Conservation (phyloP, 441 rosid genomes). For the Populus hybrid region DNA sequence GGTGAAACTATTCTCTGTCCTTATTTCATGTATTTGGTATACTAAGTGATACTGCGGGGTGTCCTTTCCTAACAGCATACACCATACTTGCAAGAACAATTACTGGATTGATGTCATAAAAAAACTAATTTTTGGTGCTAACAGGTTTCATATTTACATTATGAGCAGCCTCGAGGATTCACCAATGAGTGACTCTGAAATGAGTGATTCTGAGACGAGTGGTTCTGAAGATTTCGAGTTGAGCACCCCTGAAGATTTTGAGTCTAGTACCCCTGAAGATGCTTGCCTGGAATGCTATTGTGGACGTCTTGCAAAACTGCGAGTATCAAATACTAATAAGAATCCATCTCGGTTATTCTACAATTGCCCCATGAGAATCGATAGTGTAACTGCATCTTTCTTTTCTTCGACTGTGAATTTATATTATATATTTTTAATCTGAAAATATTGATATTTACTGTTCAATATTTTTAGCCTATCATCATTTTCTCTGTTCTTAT, state of each 20-base stretch:
- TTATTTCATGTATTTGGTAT: background rate
- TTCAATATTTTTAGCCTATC: background rate
- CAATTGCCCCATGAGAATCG: slow-evolving; percentile 10
- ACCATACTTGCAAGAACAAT: background rate
- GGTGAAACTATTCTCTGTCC: background rate
- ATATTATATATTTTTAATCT: no score
- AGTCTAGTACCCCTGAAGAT: background rate
- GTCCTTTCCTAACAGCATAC: background rate
- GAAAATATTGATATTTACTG: background rate
- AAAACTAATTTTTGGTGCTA: background rate
- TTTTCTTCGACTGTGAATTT: background rate
- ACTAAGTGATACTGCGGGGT: background rate
- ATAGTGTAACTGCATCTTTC: slow-evolving; percentile 5
- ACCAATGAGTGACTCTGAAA: background rate
- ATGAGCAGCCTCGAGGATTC: background rate
- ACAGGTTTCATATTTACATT: background rate
- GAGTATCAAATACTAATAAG: slow-evolving; percentile 10
- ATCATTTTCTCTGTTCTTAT: background rate
- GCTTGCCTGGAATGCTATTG: background rate
- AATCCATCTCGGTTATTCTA: slow-evolving; percentile 23
- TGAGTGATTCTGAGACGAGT: background rate
- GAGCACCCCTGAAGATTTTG: background rate
- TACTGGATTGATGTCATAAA: background rate
- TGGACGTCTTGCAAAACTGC: slow-evolving; percentile 12
- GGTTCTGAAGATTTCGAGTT: background rate